Evolutionary conservation across 2,329 filamentous ascomycete genomes (phyloP).

Genomic region (Chaetomiaceae sp.): DNA sequence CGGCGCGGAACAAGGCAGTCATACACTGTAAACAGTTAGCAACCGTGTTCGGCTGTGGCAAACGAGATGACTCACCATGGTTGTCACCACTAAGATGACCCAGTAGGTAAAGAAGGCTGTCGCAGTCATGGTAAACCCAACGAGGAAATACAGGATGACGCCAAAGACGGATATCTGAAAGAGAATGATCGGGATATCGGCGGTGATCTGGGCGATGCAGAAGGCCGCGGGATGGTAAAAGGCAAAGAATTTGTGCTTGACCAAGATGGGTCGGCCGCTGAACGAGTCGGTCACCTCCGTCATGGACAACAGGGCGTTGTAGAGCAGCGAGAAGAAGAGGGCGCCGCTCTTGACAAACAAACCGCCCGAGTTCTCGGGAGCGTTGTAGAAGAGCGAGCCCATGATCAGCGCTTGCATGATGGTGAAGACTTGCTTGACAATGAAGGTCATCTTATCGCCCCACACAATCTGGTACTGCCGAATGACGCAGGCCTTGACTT

Average conservation of each 20-base stretch:
- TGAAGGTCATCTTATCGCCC: constrained; percentile 69
- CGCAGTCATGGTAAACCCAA: constrained; percentile 48
- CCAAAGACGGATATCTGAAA: constrained; percentile 57
- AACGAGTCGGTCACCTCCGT: constrained; percentile 65
- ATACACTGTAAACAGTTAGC: constrained; percentile 37
- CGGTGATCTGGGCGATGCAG: constrained; percentile 53
- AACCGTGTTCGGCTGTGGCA: constrained; percentile 21
- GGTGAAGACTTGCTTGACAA: constrained; percentile 76
- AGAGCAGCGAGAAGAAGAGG: constrained; percentile 49
- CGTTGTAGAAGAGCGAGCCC: constrained; percentile 71
- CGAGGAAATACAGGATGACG: constrained; percentile 61
- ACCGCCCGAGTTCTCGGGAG: constrained; percentile 54
- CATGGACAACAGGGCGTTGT: constrained; percentile 62
- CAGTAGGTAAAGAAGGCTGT: constrained; percentile 59
- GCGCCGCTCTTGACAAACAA: constrained; percentile 55
- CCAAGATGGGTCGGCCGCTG: constrained; percentile 52
- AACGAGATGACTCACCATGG: constrained; percentile 39
- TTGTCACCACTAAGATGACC: constrained; percentile 47
- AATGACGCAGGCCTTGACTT: constrained; percentile 63
- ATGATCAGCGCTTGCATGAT: constrained; percentile 69
- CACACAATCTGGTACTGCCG: constrained; percentile 76
- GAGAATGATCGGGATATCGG: constrained; percentile 52
- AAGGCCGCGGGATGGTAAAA: constrained; percentile 55
- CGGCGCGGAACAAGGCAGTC: constrained; percentile 54
- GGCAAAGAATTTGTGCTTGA: constrained; percentile 56